A percentile compares a stretch with the other conserved stretches of the same genome.
Evolutionary conservation across 140 eudicot genomes (phyloP).

Genomic region (Bidens hawaiensis): DNA sequence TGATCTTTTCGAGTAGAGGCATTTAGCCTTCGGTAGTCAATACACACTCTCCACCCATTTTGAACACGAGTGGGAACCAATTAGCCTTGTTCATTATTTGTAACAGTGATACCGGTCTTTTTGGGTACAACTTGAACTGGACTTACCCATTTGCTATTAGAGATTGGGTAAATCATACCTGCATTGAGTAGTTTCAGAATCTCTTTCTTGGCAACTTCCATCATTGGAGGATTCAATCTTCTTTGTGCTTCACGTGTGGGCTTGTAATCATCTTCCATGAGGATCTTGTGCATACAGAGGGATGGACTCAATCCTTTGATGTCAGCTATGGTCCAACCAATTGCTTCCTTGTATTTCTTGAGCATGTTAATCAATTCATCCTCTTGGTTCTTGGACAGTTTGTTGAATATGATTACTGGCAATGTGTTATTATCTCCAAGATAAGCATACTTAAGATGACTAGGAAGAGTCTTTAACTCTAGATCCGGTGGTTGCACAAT

Average conservation of each 20-base stretch:
- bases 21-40: background rate
- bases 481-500: background rate
- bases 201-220: constrained; percentile 25
- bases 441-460: constrained; percentile 12
- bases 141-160: constrained; percentile 23
- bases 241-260: constrained; percentile 1
- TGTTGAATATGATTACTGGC: constrained; percentile 8
- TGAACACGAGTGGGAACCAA: constrained; percentile 2
- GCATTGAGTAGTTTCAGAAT: background rate
- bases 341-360: background rate
- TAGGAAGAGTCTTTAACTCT: constrained; percentile 13
- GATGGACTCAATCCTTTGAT: background rate
- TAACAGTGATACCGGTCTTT: constrained; percentile 15
- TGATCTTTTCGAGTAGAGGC: background rate
- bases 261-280: background rate
- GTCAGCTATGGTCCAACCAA: constrained; percentile 13
- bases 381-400: background rate
- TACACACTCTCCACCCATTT: constrained; percentile 3
- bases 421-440: constrained; percentile 16
- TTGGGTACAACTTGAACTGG: constrained; percentile 19
- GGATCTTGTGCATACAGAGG: constrained; percentile 1
- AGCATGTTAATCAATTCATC: background rate
- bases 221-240: constrained; percentile 21
- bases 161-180: constrained; percentile 16
- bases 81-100: background rate